A percentile compares a stretch with the other conserved stretches of the same genome.
Conservation (phyloP, 495 filamentous ascomycete species). For the Daldinia grandis region DNA sequence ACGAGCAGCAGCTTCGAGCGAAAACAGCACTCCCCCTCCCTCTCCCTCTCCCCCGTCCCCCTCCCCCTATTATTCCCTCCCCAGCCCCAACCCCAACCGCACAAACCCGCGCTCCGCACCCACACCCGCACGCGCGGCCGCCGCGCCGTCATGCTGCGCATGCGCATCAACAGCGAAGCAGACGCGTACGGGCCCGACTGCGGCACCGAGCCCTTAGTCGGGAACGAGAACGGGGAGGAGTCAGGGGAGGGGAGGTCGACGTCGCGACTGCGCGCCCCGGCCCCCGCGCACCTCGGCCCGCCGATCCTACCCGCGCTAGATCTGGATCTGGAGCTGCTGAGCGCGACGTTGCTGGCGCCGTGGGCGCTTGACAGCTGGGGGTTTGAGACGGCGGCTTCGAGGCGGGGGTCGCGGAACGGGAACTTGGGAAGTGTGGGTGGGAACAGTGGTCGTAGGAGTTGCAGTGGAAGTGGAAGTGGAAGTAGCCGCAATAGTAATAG, state of each 20-base stretch:
- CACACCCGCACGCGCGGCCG: background rate
- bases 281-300: constrained; percentile 22
- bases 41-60: background rate
- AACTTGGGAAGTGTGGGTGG: background rate
- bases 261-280: constrained; percentile 5
- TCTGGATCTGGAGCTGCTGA: constrained; percentile 24
- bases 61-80: background rate
- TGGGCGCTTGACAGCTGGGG: constrained; percentile 25
- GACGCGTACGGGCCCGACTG: constrained; percentile 31
- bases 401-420: background rate
- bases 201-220: background rate
- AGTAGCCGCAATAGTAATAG: background rate
- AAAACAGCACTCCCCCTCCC: constrained; percentile 2
- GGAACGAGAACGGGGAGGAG: background rate
- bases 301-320: constrained; percentile 30
- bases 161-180: constrained; percentile 39
- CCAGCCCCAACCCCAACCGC: background rate
- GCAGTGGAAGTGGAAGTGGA: background rate
- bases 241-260: background rate
- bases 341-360: constrained; percentile 30
- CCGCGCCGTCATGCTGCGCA: constrained; percentile 16
- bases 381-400: background rate
- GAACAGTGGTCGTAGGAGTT: background rate
- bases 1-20: constrained; percentile 20
- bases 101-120: background rate